phyloP scores from a whole-genome alignment of 2,329 filamentous ascomycete genomes.

The Leptographium wingfieldii region DNA sequence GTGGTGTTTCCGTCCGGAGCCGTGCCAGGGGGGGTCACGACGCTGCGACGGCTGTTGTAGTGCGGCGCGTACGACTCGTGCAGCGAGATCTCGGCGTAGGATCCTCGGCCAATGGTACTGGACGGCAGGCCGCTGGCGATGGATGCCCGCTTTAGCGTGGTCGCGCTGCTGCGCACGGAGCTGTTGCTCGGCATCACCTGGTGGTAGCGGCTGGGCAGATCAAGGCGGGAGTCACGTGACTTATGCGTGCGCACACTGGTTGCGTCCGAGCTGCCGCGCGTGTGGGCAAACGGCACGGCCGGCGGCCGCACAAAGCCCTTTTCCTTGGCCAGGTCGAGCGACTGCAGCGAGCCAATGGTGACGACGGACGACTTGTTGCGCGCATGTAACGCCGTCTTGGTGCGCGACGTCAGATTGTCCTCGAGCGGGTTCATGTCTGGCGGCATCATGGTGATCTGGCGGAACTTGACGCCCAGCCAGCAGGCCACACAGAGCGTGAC shows the following conservation, averaged over 20 bases:
- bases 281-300: constrained; percentile 69
- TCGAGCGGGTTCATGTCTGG: constrained; percentile 95
- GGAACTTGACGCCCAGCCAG: constrained; percentile 68
- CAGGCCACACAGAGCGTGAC: constrained; percentile 57
- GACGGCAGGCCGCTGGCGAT: constrained; percentile 15
- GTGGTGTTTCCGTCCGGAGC: not conserved
- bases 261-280: constrained; percentile 36
- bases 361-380: constrained; percentile 52
- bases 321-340: constrained; percentile 38
- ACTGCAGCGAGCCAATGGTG: constrained; percentile 26
- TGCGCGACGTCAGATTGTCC: constrained; percentile 64
- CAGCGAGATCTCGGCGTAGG: constrained; percentile 38
- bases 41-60: constrained; percentile 12
- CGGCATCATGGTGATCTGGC: constrained; percentile 67
- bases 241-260: constrained; percentile 22
- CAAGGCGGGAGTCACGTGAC: constrained; percentile 39
- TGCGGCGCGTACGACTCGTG: constrained; percentile 22
- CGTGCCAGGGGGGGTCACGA: constrained; percentile 2
- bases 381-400: constrained; percentile 42
- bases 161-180: constrained; percentile 27
- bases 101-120: constrained; percentile 22
- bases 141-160: constrained; percentile 31
- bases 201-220: constrained; percentile 44
- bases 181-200: constrained; percentile 29
- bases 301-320: constrained; percentile 33